These are phyloP conservation scores for Fusarium sarcochroum DNA, from an alignment of 2,329 filamentous ascomycete species.

Conservation along the genomic window DNA sequence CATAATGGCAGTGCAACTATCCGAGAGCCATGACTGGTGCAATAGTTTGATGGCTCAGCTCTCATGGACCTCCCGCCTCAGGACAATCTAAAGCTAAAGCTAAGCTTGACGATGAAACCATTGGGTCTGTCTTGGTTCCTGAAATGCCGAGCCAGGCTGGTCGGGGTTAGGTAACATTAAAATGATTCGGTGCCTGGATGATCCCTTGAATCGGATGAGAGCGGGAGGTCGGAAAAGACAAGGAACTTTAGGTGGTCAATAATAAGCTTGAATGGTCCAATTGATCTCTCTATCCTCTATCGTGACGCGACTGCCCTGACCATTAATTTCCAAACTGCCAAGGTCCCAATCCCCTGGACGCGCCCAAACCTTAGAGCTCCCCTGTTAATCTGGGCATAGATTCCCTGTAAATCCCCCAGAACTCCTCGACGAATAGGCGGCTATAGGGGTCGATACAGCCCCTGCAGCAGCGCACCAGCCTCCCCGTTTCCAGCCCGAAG, in stretches of 20 bases:
- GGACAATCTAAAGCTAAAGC: neutral
- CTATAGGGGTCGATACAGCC: conserved; percentile 35
- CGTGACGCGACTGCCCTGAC: conserved; percentile 15
- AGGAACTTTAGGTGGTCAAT: neutral
- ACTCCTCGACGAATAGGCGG: conserved; percentile 30
- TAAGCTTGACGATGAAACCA: conserved; percentile 26
- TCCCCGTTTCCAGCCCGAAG: conserved; percentile 51
- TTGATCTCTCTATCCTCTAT: neutral
- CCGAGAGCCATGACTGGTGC: conserved; percentile 24
- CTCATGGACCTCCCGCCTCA: neutral
- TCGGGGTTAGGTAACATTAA: neutral
- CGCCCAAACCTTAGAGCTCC: conserved; percentile 34
- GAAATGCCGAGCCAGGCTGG: conserved; percentile 36
- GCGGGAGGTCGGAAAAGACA: conserved; percentile 29
- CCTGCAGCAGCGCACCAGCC: conserved; percentile 51
- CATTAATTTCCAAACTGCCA: conserved; percentile 33
- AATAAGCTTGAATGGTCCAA: neutral
- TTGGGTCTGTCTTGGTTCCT: conserved; percentile 32
- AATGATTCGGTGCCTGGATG: conserved; percentile 25
- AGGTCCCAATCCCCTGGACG: conserved; percentile 37
- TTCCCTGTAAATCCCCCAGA: conserved; percentile 40
- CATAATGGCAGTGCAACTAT: conserved; percentile 40
- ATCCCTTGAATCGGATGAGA: conserved; percentile 37
- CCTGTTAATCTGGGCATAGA: conserved; percentile 33
- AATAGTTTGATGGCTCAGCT: conserved; percentile 12